Conservation (phyloP, 257 asterid species). For the Echium plantagineum region DNA sequence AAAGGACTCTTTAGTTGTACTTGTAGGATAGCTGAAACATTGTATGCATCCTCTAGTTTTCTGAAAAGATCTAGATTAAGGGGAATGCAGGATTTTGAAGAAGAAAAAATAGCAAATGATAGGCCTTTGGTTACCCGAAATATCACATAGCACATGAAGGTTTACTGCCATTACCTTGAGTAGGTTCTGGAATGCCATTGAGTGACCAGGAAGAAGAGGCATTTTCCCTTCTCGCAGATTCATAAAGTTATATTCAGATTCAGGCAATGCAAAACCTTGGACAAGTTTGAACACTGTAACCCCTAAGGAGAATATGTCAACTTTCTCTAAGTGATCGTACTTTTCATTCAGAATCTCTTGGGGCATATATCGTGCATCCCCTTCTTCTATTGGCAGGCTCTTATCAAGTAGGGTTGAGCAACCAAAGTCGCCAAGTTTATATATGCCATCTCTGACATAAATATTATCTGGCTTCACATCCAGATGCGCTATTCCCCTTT, state of each 20-base stretch:
- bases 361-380: conserved; percentile 98
- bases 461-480: conserved; percentile 92
- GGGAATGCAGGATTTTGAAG: not conserved
- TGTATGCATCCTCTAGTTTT: too few relatives aligned
- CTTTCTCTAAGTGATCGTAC: conserved; percentile 72
- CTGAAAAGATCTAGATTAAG: not conserved
- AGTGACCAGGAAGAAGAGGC: conserved; percentile 91
- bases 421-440: conserved; percentile 97
- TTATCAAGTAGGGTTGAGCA: conserved; percentile 71
- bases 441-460: conserved; percentile 69
- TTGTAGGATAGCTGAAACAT: too few relatives aligned
- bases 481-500: conserved; percentile 67
- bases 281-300: conserved; percentile 72
- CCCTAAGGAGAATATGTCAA: conserved; percentile 85
- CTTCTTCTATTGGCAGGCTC: conserved; percentile 89
- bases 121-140: not conserved
- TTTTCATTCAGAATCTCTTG: conserved; percentile 86
- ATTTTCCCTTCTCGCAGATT: conserved; percentile 74
- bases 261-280: conserved; percentile 65
- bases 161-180: conserved; percentile 44
- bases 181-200: conserved; percentile 79
- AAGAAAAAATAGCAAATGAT: not conserved
- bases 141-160: not conserved
- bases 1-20: too few relatives aligned
- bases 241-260: conserved; percentile 56